Evolutionary conservation across 345 rosid species (phyloP), one percentile per base, ranked within the genome.

Genomic region (Sonneratia alba): DNA sequence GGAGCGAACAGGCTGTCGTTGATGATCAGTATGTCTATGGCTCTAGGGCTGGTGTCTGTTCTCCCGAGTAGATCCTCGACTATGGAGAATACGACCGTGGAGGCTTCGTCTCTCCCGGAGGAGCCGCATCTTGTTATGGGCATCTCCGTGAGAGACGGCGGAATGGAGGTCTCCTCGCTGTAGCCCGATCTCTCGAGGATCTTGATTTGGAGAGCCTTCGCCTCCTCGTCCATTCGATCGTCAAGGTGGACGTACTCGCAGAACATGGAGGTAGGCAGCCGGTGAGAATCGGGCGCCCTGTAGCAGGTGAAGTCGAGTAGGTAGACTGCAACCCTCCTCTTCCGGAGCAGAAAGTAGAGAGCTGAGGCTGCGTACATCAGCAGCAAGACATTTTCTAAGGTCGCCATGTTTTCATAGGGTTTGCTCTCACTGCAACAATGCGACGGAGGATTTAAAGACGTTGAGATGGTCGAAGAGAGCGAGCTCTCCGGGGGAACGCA

Each of bases 231-330:
- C 6, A 87, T 51, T n/a, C 75, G 76, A 61, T 82, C 55, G 38
- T 81, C 85, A 19, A 85, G 81, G 68, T 73, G 74, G 49, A 83
- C 72, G 57, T 83, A 81, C 68, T 88, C 93, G 34, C 77, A 43
- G 73, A 83, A 83, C 68, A 82, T 82, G 38, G 87, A 73, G 71
- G 73, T 74, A 21, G 93, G 89, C 51, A 86, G 48, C 24, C 91
- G 85, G 74, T 71, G 72, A 47, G 81, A 79, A 15, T 78, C 81
- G 0, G 89, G 87, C 1, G 93, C 83, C 37, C 79, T 77, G 71
- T 85, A 83, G 75, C 91, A 88, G 15, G 83, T 77, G 77, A 85
- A 83, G 61, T 88, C 93, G 6, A 88, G 86, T 6, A 88, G 80
- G 73, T 81, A 85, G 36, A 85, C 71, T 9, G 75, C 21, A 48